phyloP scores from a whole-genome alignment of 2,329 filamentous ascomycete species.

The Alternaria sp. region DNA sequence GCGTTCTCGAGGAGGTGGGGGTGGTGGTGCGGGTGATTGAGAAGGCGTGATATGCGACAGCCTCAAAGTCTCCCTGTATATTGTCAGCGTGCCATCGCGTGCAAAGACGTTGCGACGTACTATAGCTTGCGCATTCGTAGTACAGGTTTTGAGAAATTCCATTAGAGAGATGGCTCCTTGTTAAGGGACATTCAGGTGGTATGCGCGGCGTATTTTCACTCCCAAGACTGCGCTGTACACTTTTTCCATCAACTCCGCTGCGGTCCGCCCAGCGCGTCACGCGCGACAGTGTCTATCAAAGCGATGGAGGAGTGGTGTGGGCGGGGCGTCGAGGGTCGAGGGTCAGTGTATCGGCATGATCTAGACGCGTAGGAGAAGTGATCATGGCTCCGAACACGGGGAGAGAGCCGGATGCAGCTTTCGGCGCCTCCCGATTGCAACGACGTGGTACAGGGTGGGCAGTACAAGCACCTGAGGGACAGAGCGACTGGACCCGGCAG shows the following conservation, averaged over 20 bases:
- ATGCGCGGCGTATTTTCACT: constrained; percentile 44
- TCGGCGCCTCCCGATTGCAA: background rate
- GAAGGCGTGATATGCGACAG: constrained; percentile 46
- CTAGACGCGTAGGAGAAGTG: constrained; percentile 17
- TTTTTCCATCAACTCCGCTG: constrained; percentile 47
- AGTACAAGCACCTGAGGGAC: background rate
- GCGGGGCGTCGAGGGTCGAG: constrained; percentile 17
- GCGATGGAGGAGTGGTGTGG: constrained; percentile 1
- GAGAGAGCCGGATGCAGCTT: background rate
- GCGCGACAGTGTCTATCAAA: constrained; percentile 21
- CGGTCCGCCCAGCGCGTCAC: constrained; percentile 15
- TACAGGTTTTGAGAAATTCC: constrained; percentile 48
- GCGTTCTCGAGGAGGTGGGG: constrained; percentile 11
- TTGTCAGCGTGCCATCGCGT: constrained; percentile 18
- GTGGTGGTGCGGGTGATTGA: constrained; percentile 34
- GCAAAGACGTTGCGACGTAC: constrained; percentile 15
- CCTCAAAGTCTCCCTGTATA: constrained; percentile 45
- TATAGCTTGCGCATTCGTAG: constrained; percentile 49
- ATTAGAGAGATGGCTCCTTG: constrained; percentile 42
- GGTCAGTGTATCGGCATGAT: constrained; percentile 32
- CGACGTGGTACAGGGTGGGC: background rate
- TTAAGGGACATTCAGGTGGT: constrained; percentile 49
- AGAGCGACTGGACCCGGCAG: background rate
- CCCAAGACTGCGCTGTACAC: constrained; percentile 41
- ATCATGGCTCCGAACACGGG: constrained; percentile 36